Conservation (phyloP, 169 alveolate genomes). For the Babesia caballi region DNA sequence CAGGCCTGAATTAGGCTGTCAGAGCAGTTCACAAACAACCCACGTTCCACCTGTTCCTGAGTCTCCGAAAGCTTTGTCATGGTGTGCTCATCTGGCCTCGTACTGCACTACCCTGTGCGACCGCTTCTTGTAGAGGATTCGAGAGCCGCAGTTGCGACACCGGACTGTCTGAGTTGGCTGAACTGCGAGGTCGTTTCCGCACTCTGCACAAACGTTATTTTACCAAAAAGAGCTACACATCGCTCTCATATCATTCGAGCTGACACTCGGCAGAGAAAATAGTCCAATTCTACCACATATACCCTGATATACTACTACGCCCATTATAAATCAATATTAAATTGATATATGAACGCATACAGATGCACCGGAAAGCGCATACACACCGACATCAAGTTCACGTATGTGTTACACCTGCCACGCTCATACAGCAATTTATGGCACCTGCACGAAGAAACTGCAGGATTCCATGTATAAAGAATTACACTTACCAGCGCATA, state of each 20-base stretch:
- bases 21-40: not conserved
- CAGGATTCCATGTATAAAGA: too few relatives aligned
- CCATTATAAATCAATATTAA: too few relatives aligned
- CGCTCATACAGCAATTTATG: too few relatives aligned
- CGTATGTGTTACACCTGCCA: too few relatives aligned
- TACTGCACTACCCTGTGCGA: conserved; percentile 72
- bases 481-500: conserved; percentile 56
- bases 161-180: conserved; percentile 83
- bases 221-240: not conserved
- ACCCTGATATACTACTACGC: too few relatives aligned
- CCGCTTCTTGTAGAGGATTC: conserved; percentile 79
- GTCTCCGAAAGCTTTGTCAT: conserved; percentile 58
- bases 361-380: too few relatives aligned
- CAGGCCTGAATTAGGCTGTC: not conserved
- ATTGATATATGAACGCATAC: too few relatives aligned
- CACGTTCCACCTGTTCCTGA: conserved; percentile 33
- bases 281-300: too few relatives aligned
- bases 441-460: too few relatives aligned
- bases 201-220: conserved; percentile 55
- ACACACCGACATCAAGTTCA: too few relatives aligned
- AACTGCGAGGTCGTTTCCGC: conserved; percentile 81
- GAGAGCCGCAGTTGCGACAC: conserved; percentile 83
- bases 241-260: too few relatives aligned
- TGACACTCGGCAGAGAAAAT: too few relatives aligned
- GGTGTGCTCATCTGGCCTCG: conserved; percentile 55